Conservation (phyloP, 352 stramenopile species). For the Phytophthora quininea region DNA sequence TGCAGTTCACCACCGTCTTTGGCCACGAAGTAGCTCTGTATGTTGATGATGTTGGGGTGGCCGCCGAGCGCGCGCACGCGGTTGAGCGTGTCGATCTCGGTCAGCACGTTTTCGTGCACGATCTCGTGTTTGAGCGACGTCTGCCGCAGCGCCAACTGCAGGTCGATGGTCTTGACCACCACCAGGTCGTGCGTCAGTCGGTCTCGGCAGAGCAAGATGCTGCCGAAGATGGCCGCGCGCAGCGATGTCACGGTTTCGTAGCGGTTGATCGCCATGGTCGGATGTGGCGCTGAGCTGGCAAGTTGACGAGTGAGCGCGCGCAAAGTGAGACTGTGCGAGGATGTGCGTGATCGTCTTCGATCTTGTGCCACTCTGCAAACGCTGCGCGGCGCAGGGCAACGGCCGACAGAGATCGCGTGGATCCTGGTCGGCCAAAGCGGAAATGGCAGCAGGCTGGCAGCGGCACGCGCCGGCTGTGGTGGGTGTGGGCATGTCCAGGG, state of each 20-base stretch:
- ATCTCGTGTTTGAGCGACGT: conserved; percentile 49
- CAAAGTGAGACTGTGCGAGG: conserved; percentile 10
- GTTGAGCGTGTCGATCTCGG: conserved; percentile 69
- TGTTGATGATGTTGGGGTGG: conserved; percentile 73
- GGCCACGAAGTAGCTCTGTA: conserved; percentile 71
- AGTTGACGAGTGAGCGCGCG: conserved; percentile 2
- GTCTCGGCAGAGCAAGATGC: conserved; percentile 71
- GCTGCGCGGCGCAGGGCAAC: background rate
- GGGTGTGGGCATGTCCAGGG: too few relatives aligned
- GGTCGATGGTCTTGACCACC: conserved; percentile 74
- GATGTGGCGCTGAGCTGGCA: background rate
- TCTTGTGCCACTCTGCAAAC: conserved; percentile 24
- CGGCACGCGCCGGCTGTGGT: too few relatives aligned
- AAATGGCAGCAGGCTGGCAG: too few relatives aligned
- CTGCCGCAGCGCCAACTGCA: conserved; percentile 58
- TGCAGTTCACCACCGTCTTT: conserved; percentile 50
- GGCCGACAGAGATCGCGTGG: too few relatives aligned
- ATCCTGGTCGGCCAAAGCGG: too few relatives aligned
- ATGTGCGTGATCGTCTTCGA: conserved; percentile 7
- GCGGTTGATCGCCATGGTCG: conserved; percentile 28
- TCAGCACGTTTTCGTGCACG: conserved; percentile 76
- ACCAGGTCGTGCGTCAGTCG: conserved; percentile 57
- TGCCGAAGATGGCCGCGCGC: conserved; percentile 65
- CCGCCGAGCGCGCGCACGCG: conserved; percentile 58
- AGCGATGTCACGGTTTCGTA: conserved; percentile 59